These are phyloP conservation scores for Hypoxylon intermedium DNA, from an alignment of 495 filamentous ascomycete species.

Conservation along the genomic window DNA sequence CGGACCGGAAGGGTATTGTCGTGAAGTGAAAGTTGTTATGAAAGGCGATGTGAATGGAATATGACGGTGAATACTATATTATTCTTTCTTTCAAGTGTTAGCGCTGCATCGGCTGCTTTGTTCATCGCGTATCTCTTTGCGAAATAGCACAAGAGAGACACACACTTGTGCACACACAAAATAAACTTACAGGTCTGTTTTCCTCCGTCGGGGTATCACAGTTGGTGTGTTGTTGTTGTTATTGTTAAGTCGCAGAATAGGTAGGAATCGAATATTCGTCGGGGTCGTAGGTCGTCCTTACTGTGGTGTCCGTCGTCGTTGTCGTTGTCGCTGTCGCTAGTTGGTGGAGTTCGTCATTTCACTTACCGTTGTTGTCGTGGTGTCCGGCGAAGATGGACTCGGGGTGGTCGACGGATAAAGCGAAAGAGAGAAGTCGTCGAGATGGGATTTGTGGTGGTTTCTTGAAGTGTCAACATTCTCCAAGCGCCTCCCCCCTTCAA, in stretches of 20 bases:
- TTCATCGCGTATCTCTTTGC: conserved; percentile 17
- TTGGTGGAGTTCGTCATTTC: conserved; percentile 30
- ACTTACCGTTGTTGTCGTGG: conserved; percentile 33
- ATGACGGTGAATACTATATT: conserved; percentile 2
- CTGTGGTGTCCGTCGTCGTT: conserved; percentile 14
- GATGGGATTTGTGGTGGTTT: conserved; percentile 24
- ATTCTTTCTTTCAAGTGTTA: conserved; percentile 18
- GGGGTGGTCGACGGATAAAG: conserved; percentile 26
- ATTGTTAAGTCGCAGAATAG: conserved; percentile 15
- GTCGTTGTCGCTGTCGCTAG: conserved; percentile 19
- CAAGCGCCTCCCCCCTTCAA: conserved; percentile 38
- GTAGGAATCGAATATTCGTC: conserved; percentile 18
- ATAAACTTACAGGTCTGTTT: conserved; percentile 31
- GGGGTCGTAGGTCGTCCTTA: conserved; percentile 10
- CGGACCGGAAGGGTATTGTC: conserved; percentile 6
- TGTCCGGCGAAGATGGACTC: conserved; percentile 32
- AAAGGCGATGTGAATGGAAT: conserved; percentile 25
- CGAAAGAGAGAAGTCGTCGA: conserved; percentile 5
- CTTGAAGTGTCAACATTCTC: conserved; percentile 40
- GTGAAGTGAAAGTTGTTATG: conserved; percentile 15
- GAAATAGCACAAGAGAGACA: background rate
- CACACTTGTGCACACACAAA: background rate
- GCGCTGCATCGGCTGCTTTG: conserved; percentile 20
- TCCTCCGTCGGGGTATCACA: conserved; percentile 4
- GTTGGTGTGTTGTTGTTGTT: background rate